Base-by-base conservation (phyloP, 257 asterid species). In the Cruciata laevipes region DNA sequence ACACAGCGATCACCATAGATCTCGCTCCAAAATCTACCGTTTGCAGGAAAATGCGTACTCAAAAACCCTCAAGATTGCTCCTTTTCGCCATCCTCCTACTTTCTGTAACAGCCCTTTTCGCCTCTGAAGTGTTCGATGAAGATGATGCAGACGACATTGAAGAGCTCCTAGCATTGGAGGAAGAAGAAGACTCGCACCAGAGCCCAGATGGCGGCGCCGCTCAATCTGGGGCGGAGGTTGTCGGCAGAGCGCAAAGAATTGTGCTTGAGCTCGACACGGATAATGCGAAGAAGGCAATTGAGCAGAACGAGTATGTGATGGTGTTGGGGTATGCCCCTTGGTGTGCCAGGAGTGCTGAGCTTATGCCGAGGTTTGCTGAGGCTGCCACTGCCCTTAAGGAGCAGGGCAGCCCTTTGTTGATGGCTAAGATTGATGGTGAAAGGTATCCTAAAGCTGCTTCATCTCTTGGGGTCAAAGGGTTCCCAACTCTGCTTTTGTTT, bases 321-420 rank as follows among this genome's bases (percentile, higher is more conserved):
- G 84, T 90, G 23, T 74, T 94, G 84, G 99, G 97, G 17, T 90
- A 88, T 74, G 95, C 99, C 14, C 99, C 99, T 0, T 94, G 99
- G 99, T 87, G 92, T 66, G 65, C 53, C 2, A 85, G 95, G 70
- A 94, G 99, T 72, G 96, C 99, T 68, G 99, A 90, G 77, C 67
- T 94, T 61, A 94, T 94, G 99, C 99, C 99, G 5, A 78, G 89
- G 76, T 94, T 90, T 74, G 89, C 97, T 40, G 95, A 94, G 80
- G 96, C 99, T 73, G 97, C 99, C 11, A 90, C 81, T 81, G 77
- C 78, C 71, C 75, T 94, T 55, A 90, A 84, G 83, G 87, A 83
- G 72, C 74, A 84, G 71, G 92, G 85, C 38, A 85, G 79, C 80
- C 61, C 63, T 38, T 21, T 90, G 61, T 77, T 83, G 86, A 80